Evolutionary conservation across 805 yeast species (phyloP).

Genomic region (Kazachstania kunashirensis): DNA sequence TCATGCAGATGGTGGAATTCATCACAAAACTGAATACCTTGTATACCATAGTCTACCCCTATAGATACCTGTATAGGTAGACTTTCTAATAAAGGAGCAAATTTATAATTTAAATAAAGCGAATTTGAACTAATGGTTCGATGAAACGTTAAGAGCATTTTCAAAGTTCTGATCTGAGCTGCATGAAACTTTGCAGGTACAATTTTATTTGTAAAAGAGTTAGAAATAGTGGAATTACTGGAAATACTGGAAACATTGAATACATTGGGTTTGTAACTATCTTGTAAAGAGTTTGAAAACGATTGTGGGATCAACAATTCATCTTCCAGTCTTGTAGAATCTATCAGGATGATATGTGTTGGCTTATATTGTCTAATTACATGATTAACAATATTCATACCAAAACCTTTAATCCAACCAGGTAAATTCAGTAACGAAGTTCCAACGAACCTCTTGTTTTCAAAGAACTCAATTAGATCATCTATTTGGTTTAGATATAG

Average conservation of each 20-base stretch:
- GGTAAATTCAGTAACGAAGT: conserved; percentile 65
- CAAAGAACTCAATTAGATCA: conserved; percentile 29
- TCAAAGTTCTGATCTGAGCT: conserved; percentile 43
- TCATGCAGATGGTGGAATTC: conserved; percentile 25
- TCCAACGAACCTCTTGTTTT: conserved; percentile 28
- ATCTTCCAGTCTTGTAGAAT: conserved; percentile 27
- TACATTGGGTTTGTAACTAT: conserved; percentile 21
- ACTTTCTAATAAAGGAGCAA: conserved; percentile 33
- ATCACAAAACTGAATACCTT: conserved; percentile 31
- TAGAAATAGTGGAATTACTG: conserved; percentile 7
- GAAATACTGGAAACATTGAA: conserved; percentile 20
- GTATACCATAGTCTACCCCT: conserved; percentile 29
- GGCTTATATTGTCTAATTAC: conserved; percentile 41
- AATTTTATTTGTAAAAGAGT: background rate
- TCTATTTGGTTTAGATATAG: conserved; percentile 39
- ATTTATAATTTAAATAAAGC: conserved; percentile 27
- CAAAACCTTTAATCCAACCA: conserved; percentile 88
- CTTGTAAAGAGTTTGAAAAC: conserved; percentile 25
- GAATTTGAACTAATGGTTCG: conserved; percentile 11
- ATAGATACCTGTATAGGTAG: conserved; percentile 37
- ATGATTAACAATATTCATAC: conserved; percentile 51
- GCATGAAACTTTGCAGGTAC: conserved; percentile 34
- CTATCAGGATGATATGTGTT: conserved; percentile 47
- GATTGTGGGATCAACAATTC: conserved; percentile 22
- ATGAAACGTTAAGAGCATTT: conserved; percentile 48